Conservation (phyloP, 768 basidiomycete species). For the Russula sp. region DNA sequence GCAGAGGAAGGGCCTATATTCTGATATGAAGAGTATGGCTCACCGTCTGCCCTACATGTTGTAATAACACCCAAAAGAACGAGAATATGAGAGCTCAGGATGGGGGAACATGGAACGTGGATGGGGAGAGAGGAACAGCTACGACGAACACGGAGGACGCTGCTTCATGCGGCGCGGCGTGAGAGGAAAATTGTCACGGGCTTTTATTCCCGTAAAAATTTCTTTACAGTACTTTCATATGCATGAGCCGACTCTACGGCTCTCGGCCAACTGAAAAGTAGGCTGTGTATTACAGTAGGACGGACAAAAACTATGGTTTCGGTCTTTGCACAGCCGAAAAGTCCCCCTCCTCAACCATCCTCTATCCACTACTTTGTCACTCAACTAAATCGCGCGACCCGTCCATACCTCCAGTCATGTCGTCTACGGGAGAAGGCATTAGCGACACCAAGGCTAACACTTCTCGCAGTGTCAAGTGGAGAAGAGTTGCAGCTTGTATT, state of each 20-base stretch:
- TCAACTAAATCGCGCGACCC: background rate
- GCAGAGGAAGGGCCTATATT: background rate
- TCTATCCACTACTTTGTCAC: background rate
- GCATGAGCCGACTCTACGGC: background rate
- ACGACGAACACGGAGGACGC: no score
- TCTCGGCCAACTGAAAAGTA: background rate
- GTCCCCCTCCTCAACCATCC: background rate
- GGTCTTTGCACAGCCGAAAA: background rate
- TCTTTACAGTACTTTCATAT: no score
- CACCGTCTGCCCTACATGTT: background rate
- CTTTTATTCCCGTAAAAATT: no score
- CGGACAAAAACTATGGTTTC: background rate
- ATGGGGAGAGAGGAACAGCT: no score
- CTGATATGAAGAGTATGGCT: background rate
- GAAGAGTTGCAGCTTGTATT: constrained; percentile 72
- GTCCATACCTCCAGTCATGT: constrained; percentile 34
- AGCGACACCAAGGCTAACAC: constrained; percentile 36
- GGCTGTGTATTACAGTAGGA: no score
- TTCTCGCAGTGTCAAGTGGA: constrained; percentile 47
- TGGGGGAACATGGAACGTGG: no score
- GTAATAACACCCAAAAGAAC: background rate
- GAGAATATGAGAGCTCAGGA: no score
- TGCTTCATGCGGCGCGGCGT: no score
- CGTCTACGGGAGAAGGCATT: constrained; percentile 59
- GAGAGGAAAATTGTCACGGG: no score